phyloP scores from a whole-genome alignment of 2,329 filamentous ascomycete species.

The Hymenoscyphus fraxineus region DNA sequence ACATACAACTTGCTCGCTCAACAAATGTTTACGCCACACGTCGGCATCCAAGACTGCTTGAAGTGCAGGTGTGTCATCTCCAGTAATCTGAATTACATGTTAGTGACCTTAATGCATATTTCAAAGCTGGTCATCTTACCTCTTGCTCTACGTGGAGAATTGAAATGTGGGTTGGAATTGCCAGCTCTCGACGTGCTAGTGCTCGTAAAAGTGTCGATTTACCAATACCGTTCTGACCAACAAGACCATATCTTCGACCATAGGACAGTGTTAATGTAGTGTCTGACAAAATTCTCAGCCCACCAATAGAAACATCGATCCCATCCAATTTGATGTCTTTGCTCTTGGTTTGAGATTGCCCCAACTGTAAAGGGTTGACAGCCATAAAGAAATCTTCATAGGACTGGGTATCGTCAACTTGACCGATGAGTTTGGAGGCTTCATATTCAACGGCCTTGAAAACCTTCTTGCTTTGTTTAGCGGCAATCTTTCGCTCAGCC shows the following conservation, averaged over 20 bases:
- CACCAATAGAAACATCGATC: slow-evolving; percentile 90
- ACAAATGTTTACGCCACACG: slow-evolving; percentile 94
- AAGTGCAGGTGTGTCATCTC: slow-evolving; percentile 90
- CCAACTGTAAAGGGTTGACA: slow-evolving; percentile 92
- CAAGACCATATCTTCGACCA: slow-evolving; percentile 90
- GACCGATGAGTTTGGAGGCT: slow-evolving; percentile 81
- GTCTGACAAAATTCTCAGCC: slow-evolving; percentile 83
- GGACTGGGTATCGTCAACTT: slow-evolving; percentile 77
- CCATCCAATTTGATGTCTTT: slow-evolving; percentile 99
- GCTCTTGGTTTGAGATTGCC: slow-evolving; percentile 75
- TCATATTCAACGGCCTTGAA: slow-evolving; percentile 99
- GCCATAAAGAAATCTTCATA: slow-evolving; percentile 99
- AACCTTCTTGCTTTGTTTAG: slow-evolving; percentile 96
- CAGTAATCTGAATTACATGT: slow-evolving; percentile 62
- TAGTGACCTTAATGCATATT: slow-evolving; percentile 16
- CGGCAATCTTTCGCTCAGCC: slow-evolving; percentile 93
- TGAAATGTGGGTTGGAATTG: slow-evolving; percentile 94
- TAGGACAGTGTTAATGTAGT: slow-evolving; percentile 88
- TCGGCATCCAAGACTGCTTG: slow-evolving; percentile 96
- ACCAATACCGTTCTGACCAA: slow-evolving; percentile 99
- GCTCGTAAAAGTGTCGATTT: slow-evolving; percentile 93
- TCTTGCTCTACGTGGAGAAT: slow-evolving; percentile 99
- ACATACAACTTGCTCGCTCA: slow-evolving; percentile 79
- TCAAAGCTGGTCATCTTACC: slow-evolving; percentile 42
- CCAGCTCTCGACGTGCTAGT: slow-evolving; percentile 85